Evolutionary conservation across 2,329 filamentous ascomycete species (phyloP).

Genomic region (Penicillium sp.): DNA sequence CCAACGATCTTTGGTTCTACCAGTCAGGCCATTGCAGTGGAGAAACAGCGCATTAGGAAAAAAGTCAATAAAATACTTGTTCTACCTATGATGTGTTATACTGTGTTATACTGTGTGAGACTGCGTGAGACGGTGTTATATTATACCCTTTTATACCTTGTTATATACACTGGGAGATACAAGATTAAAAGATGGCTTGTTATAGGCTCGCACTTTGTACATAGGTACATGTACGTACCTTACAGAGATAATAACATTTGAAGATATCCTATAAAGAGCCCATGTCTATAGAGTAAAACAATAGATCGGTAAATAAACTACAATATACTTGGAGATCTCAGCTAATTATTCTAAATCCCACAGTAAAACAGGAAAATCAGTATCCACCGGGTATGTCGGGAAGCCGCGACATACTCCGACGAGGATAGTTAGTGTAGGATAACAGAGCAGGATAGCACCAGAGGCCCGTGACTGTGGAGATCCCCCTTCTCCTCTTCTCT

Average conservation of each 20-base stretch:
- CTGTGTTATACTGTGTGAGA: not conserved
- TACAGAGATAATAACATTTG: not conserved
- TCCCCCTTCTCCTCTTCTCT: constrained; percentile 16
- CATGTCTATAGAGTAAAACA: not conserved
- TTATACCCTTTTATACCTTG: not conserved
- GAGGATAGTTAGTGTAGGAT: constrained; percentile 8
- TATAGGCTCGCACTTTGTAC: not conserved
- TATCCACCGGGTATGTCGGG: constrained; percentile 26
- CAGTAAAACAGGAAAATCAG: constrained; percentile 14
- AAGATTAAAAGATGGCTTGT: not conserved
- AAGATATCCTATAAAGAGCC: not conserved
- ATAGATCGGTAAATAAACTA: not conserved
- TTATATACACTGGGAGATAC: not conserved
- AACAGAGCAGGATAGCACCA: not conserved
- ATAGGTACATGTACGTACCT: not conserved
- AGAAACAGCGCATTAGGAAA: not conserved
- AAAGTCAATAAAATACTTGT: constrained; percentile 5
- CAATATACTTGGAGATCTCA: not conserved
- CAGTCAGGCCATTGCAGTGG: constrained; percentile 1
- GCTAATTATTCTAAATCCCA: not conserved
- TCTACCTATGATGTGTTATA: no score
- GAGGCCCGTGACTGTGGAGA: constrained; percentile 18
- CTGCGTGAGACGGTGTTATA: no score
- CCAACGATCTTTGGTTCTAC: not conserved
- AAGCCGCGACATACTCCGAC: constrained; percentile 15